Conservation (phyloP, 108 stramenopile genomes). For the Cyclostephanos tholiformis region DNA sequence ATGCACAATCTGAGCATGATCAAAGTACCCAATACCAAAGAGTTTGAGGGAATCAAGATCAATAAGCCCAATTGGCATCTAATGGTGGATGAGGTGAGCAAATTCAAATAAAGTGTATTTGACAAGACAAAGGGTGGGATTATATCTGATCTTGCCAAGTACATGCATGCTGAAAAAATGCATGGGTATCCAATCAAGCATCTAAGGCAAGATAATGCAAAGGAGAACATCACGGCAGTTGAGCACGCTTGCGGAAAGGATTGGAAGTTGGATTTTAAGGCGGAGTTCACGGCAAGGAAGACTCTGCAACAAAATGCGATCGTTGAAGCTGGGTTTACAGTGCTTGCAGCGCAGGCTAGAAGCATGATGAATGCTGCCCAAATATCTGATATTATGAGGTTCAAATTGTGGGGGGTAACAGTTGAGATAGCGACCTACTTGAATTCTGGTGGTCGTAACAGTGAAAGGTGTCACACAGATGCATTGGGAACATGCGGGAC, state of each 20-base stretch:
- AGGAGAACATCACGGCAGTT: slow-evolving; percentile 19
- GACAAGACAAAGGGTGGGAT: slow-evolving; percentile 9
- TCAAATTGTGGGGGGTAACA: no score
- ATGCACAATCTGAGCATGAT: slow-evolving; percentile 16
- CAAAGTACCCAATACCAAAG: background rate
- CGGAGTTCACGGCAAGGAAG: no score
- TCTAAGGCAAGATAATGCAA: slow-evolving; percentile 23
- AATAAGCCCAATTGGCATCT: background rate
- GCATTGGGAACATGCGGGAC: no score
- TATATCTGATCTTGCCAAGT: background rate
- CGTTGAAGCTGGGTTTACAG: no score
- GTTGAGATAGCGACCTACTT: no score
- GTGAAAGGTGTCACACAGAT: no score
- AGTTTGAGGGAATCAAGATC: background rate
- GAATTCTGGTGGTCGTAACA: no score
- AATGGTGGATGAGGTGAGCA: slow-evolving; percentile 28
- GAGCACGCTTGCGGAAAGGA: background rate
- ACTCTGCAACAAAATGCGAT: no score
- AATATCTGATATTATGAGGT: no score
- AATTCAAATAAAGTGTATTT: slow-evolving; percentile 12
- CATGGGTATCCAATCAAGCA: slow-evolving; percentile 10
- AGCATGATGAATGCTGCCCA: no score
- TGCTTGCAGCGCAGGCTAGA: no score
- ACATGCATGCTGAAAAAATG: slow-evolving; percentile 7
- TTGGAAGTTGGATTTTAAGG: no score